Percentiles rank a stretch among this genome's conserved stretches.
Evolutionary conservation across 148 eudicot species (phyloP).

Genomic region (Chenopodium formosanum): DNA sequence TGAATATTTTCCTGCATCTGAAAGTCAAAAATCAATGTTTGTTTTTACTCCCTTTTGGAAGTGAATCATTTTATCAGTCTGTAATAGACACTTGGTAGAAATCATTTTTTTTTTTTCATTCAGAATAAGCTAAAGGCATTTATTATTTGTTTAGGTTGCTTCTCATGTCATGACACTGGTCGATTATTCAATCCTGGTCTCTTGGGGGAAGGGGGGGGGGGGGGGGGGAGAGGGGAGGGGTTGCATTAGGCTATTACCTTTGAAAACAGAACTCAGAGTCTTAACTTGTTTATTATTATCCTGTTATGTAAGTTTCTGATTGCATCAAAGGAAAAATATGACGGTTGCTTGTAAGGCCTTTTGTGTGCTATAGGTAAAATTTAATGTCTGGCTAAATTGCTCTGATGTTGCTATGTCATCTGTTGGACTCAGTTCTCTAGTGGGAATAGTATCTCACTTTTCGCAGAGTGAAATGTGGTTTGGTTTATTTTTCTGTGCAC

Average conservation of each 20-base stretch:
- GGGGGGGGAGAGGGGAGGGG: too few species aligned
- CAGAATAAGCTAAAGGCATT: not conserved
- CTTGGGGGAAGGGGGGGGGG: not conserved
- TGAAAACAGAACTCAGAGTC: not conserved
- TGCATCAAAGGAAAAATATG: not conserved
- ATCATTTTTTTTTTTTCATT: not conserved
- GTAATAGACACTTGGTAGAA: not conserved
- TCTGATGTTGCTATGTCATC: not conserved
- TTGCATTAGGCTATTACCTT: not conserved
- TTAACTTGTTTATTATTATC: not conserved
- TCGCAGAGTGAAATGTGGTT: not conserved
- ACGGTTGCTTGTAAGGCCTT: not conserved
- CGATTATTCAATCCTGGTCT: not conserved
- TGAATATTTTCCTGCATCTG: not conserved
- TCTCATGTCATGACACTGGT: not conserved
- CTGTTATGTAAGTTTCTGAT: not conserved
- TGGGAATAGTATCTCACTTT: not conserved
- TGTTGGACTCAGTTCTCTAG: not conserved
- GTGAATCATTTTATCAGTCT: slow-evolving; percentile 1
- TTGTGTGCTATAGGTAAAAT: not conserved
- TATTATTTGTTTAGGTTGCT: not conserved
- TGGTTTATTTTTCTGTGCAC: slow-evolving; percentile 1
- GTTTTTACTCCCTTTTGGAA: not conserved
- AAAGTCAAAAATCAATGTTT: not conserved
- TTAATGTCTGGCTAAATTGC: not conserved